Evolutionary conservation across 2,329 filamentous ascomycete species (phyloP).

Genomic region (Microdochium nivale): DNA sequence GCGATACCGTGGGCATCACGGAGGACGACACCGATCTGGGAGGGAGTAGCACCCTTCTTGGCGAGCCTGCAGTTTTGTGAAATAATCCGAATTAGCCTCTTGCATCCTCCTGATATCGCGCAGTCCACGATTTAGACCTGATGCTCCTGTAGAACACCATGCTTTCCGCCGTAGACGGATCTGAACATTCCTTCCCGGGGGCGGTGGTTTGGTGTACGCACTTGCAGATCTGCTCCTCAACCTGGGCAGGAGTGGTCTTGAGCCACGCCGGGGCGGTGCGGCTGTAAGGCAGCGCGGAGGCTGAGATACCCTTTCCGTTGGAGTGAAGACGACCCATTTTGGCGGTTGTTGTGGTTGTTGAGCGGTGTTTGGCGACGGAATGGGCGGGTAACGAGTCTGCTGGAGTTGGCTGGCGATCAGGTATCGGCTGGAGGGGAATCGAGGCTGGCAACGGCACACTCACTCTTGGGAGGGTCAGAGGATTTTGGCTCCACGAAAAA

Average conservation of each 20-base stretch:
- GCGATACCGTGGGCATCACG: constrained; percentile 97
- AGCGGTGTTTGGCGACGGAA: too few relatives aligned
- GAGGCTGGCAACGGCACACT: constrained; percentile 2
- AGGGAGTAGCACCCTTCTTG: constrained; percentile 96
- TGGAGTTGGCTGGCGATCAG: constrained; percentile 9
- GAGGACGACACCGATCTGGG: constrained; percentile 97
- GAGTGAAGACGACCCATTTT: constrained; percentile 97
- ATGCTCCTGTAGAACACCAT: too few relatives aligned
- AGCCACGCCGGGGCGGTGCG: constrained; percentile 89
- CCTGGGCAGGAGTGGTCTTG: constrained; percentile 97
- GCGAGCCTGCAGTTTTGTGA: constrained; percentile 61
- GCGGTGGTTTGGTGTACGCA: constrained; percentile 11
- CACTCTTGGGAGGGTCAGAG: not conserved
- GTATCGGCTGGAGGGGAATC: constrained; percentile 8
- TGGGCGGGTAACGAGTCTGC: constrained; percentile 10
- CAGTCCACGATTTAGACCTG: too few relatives aligned
- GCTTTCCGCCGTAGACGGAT: too few relatives aligned
- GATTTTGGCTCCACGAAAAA: constrained; percentile 1
- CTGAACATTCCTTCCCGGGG: too few relatives aligned
- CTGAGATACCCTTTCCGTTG: constrained; percentile 98
- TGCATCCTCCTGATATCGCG: not conserved
- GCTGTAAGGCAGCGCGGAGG: constrained; percentile 94
- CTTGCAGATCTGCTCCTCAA: constrained; percentile 90
- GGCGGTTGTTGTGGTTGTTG: constrained; percentile 32
- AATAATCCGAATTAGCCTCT: not conserved